Base-by-base conservation (phyloP, 176 grass and related monocot genomes). In the Rhynchospora tenuis region DNA sequence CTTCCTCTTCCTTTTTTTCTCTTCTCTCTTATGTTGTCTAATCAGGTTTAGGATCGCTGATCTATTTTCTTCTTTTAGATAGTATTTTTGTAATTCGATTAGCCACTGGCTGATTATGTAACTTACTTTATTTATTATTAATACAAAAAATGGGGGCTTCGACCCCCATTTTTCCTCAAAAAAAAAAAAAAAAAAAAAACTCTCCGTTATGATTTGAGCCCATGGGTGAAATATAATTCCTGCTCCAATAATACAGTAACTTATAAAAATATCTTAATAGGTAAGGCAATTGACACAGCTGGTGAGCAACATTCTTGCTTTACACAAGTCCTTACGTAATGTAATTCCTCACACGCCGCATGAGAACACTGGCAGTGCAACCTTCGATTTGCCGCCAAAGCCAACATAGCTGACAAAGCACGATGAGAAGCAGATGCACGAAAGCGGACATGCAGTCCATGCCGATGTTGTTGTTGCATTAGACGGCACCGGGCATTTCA, bases 401-500 rank as follows among this genome's bases (percentile, higher is more conserved):
- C 95, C 95, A 15, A 59, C 89, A 23, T 95, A 92, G 95, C 80
- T 98, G 83, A 80, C 11, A 75, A 80, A 75, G 56, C 44, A 65
- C 56, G 77, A 66, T 7, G 83, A 73, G 66, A 70, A 44, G 71
- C 64, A 68, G 46, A 48, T 50, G 75, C 75, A 6, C 44, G 23
- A 62, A 4, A 72, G 64, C 7, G 16, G 78, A 44, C 87, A 42
- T 57, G 0, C 86, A 7, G 81, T 87, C 79, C 87, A 54, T 9
- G 91, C 87, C 1, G 93, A 98, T 83, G 89, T 86, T 2, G 90
- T 98, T 69, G 95, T 98, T 75, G 92, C 95, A 43, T 78, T 27
- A 84, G 95, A 98, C 55, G 95, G 95, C 64, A 95, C 89, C 51
- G 93, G 95, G 4, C 70, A 87, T 54, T 95, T 90, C 84, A 86